phyloP scores from a whole-genome alignment of 306 rosid genomes.

The Medicago ruthenica region DNA sequence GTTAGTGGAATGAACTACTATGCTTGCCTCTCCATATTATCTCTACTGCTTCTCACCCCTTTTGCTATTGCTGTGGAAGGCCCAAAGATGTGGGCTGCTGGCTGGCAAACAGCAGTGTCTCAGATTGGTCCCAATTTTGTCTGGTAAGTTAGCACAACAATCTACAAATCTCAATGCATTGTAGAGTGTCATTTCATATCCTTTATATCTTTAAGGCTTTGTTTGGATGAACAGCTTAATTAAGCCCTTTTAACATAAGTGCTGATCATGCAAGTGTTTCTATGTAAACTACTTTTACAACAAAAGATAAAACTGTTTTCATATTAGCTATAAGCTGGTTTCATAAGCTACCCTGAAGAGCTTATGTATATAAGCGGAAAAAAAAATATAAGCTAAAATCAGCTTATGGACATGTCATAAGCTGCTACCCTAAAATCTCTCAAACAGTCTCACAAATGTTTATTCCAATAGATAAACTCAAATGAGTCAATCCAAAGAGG shows the following conservation, averaged over 20 bases:
- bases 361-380: not conserved
- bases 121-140: constrained; percentile 82
- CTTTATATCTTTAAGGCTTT: not conserved
- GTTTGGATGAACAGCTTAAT: not conserved
- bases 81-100: constrained; percentile 84
- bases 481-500: not conserved
- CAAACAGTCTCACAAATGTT: not conserved
- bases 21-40: constrained; percentile 84
- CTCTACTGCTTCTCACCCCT: constrained; percentile 76
- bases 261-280: not conserved
- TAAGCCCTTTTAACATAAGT: not conserved
- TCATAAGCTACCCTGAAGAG: not conserved
- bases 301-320: not conserved
- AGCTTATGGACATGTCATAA: not conserved
- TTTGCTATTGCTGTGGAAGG: constrained; percentile 89
- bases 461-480: not conserved
- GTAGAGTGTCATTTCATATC: not conserved
- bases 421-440: not conserved
- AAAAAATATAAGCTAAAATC: too few species aligned
- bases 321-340: not conserved
- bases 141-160: constrained; percentile 57
- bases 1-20: constrained; percentile 93
- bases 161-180: not conserved
- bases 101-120: constrained; percentile 73
- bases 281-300: not conserved